These are phyloP conservation scores for Mikania micrantha DNA, from an alignment of 129 eudicot genomes.

Conservation along the genomic window DNA sequence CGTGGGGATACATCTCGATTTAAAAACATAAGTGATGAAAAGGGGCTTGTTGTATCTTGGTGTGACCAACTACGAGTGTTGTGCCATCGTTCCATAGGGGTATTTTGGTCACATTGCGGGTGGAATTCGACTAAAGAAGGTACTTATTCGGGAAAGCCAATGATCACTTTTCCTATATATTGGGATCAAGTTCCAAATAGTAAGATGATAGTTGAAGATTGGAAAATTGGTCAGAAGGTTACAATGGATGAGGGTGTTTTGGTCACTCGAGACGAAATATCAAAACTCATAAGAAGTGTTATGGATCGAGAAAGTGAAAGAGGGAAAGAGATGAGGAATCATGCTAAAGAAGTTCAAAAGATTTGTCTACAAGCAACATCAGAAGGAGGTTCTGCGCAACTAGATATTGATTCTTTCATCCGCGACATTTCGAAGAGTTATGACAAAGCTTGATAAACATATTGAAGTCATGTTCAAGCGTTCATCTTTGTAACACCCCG, in stretches of 20 bases:
- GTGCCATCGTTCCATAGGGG: slow-evolving; percentile 58
- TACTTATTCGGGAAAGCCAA: slow-evolving; percentile 48
- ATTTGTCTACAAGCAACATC: slow-evolving; percentile 28
- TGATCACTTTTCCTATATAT: slow-evolving; percentile 14
- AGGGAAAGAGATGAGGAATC: slow-evolving; percentile 29
- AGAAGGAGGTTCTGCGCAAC: slow-evolving; percentile 43
- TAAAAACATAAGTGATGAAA: slow-evolving; percentile 13
- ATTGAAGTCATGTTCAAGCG: no score
- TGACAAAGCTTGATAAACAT: no score
- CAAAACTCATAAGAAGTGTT: slow-evolving; percentile 4
- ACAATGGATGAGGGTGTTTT: no score
- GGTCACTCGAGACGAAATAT: no score
- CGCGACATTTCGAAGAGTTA: slow-evolving; percentile 14
- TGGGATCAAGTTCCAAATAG: no score
- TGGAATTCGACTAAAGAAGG: slow-evolving; percentile 82
- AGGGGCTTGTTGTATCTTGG: slow-evolving; percentile 57
- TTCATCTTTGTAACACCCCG: no score
- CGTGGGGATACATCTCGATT: slow-evolving; percentile 32
- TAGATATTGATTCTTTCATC: slow-evolving; percentile 40
- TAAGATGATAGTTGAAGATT: no score
- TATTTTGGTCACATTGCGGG: slow-evolving; percentile 87
- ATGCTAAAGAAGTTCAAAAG: slow-evolving; percentile 36
- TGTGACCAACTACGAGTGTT: slow-evolving; percentile 71
- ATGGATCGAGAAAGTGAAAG: slow-evolving; percentile 32
- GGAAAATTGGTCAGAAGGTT: no score